Percentiles rank a stretch among this genome's conserved stretches.
Evolutionary conservation across 2,329 filamentous ascomycete genomes (phyloP).

Genomic region (Dothidotthia symphoricarpi): DNA sequence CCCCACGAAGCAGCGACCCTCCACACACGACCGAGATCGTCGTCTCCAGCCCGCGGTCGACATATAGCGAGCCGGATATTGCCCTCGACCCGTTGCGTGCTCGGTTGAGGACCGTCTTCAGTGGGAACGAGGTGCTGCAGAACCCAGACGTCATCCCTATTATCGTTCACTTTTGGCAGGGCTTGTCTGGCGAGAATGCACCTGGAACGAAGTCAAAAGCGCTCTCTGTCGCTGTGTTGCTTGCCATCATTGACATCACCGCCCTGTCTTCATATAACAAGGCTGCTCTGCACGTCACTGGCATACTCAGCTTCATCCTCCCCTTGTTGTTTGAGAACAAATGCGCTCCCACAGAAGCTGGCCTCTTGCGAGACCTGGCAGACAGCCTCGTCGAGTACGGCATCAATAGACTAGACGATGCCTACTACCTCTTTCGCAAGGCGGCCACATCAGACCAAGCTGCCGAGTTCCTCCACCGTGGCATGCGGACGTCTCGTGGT

Average conservation of each 20-base stretch:
- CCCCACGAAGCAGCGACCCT: conserved; percentile 4
- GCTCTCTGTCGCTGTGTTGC: conserved; percentile 38
- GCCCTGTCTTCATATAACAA: conserved; percentile 41
- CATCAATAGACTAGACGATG: conserved; percentile 77
- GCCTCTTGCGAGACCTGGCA: conserved; percentile 64
- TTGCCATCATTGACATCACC: conserved; percentile 38
- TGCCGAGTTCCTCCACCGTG: conserved; percentile 70
- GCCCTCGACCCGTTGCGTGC: conserved; percentile 30
- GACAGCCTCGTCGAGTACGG: conserved; percentile 70
- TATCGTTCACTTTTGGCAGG: conserved; percentile 42
- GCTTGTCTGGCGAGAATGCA: conserved; percentile 32
- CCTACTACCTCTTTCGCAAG: conserved; percentile 68
- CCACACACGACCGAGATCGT: conserved; percentile 20
- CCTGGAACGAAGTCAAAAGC: conserved; percentile 36
- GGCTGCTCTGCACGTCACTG: conserved; percentile 39
- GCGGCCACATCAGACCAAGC: conserved; percentile 53
- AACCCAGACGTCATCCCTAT: conserved; percentile 43
- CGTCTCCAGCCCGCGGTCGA: conserved; percentile 27
- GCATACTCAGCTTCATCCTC: conserved; percentile 36
- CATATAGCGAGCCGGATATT: conserved; percentile 27
- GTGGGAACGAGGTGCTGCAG: conserved; percentile 42
- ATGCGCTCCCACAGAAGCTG: conserved; percentile 28
- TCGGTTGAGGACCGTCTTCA: conserved; percentile 38
- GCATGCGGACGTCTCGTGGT: conserved; percentile 70
- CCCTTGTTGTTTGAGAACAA: conserved; percentile 39